Base-by-base conservation (phyloP, 192 early-diverging fungal genomes). In the Backusella australiensis region DNA sequence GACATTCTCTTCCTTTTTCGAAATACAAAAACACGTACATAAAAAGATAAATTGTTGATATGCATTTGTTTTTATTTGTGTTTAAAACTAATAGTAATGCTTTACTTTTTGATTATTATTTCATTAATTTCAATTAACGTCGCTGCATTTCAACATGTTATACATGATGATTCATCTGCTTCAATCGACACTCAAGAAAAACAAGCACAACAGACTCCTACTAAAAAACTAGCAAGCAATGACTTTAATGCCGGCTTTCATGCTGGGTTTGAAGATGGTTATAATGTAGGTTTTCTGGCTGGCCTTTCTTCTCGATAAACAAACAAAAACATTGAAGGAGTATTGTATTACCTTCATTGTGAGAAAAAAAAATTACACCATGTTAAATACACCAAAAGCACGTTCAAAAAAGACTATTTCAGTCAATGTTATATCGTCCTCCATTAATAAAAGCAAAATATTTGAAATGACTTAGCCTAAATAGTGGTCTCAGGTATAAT, bases 291-390 rank as follows among this genome's bases (percentile, higher is more conserved):
- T 29, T 63, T 29, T 29, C 56, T 63, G 12, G 56, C 56, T 14
- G 56, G 56, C 12, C 56, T 63, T 63, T 63, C 56, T 14, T 63
- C 56, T 63, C 56, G 56, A 63, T 63, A 63, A 29, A 63, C 21
- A 63, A 59, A 59, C 53, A 59, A 63, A 63, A 63, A 59, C n/a
- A 59, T 59, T 23, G 53, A 26, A 23, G 4, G 9, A 59, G 26
- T 29, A 26, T 29, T 23, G 56, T 63, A 63, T 63, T 63, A 63
- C 56, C 7, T 29, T 63, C 9, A 63, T 63, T 63, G 56, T 63
- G 56, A 63, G 56, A 63, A 63, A 63, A 59, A 59, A 63, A 63
- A 26, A 63, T 26, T 63, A 63, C 56, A 23, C 2, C 3, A 14
- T 63, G 56, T 14, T 63, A 63, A 63, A 63, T 26, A 63, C 21